phyloP scores from a whole-genome alignment of 345 rosid genomes.

The Combretum micranthum region DNA sequence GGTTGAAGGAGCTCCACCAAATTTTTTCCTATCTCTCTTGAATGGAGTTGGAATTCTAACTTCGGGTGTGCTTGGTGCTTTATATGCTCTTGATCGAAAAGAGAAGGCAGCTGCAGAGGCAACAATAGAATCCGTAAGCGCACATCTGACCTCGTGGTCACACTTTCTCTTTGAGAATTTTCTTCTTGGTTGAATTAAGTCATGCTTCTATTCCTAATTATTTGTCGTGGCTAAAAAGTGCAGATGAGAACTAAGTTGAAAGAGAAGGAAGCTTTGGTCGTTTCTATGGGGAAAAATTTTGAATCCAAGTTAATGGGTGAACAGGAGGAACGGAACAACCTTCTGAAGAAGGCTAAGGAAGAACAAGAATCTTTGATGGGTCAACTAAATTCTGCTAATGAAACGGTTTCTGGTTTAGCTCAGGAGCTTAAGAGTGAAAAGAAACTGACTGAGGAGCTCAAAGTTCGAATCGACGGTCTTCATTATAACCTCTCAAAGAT shows the following conservation, averaged over 20 bases:
- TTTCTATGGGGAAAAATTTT: slow-evolving; percentile 47
- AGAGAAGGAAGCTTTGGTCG: slow-evolving; percentile 57
- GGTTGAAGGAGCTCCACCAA: slow-evolving; percentile 32
- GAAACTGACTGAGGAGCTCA: slow-evolving; percentile 43
- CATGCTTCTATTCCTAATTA: slow-evolving; percentile 14
- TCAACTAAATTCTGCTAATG: slow-evolving; percentile 61
- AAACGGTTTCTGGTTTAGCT: slow-evolving; percentile 49
- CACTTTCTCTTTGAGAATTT: slow-evolving; percentile 1
- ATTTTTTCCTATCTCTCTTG: slow-evolving; percentile 56
- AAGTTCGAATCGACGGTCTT: slow-evolving; percentile 41
- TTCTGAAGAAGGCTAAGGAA: slow-evolving; percentile 46
- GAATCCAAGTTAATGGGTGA: slow-evolving; percentile 52
- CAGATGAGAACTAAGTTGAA: slow-evolving; percentile 63
- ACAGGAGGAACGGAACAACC: slow-evolving; percentile 45
- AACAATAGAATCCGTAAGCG: slow-evolving; percentile 64
- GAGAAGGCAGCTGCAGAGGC: slow-evolving; percentile 47
- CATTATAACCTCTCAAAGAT: slow-evolving; percentile 41
- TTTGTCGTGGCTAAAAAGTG: not conserved
- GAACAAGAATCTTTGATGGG: slow-evolving; percentile 43
- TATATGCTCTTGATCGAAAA: slow-evolving; percentile 64
- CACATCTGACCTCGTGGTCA: slow-evolving; percentile 6
- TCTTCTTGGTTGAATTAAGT: slow-evolving; percentile 3
- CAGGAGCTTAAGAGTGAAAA: slow-evolving; percentile 67
- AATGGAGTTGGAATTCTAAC: slow-evolving; percentile 77
- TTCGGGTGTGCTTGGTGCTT: slow-evolving; percentile 72